Conservation (phyloP, 352 stramenopile species). For the Salisapilia sapeloensis region DNA sequence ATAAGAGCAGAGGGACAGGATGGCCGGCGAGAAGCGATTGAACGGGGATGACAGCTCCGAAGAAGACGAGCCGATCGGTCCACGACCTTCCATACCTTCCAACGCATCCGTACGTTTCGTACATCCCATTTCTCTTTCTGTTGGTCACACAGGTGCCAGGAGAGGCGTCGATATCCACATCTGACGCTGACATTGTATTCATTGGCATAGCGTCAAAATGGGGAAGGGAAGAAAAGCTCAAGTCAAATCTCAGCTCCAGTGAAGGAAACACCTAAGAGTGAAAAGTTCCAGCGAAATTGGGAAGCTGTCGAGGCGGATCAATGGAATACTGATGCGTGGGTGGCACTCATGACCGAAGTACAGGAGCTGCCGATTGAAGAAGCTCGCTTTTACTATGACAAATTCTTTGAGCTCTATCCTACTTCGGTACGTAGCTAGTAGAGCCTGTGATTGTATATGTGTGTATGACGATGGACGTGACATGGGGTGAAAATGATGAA, state of each 20-base stretch:
- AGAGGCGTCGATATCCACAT: too few relatives aligned
- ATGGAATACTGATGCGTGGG: conserved; percentile 69
- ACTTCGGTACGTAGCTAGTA: conserved; percentile 19
- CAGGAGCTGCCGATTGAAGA: conserved; percentile 44
- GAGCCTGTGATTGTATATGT: conserved; percentile 1
- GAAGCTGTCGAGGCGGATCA: conserved; percentile 26
- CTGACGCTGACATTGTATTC: too few relatives aligned
- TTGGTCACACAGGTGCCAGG: too few relatives aligned
- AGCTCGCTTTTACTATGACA: conserved; percentile 59
- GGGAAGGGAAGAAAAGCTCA: too few relatives aligned
- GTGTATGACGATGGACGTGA: background rate
- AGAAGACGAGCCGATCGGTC: conserved; percentile 74
- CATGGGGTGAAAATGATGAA: background rate
- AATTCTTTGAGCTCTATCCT: conserved; percentile 47
- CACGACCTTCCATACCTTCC: too few relatives aligned
- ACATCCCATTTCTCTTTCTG: too few relatives aligned
- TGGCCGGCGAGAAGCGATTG: too few relatives aligned
- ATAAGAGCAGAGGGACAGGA: too few relatives aligned
- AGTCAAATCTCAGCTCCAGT: too few relatives aligned
- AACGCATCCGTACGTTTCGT: too few relatives aligned
- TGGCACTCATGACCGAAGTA: conserved; percentile 61
- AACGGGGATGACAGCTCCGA: conserved; percentile 69
- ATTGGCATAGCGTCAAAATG: too few relatives aligned
- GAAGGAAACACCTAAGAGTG: too few relatives aligned
- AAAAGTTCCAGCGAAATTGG: conserved; percentile 48